Percentiles rank a stretch among this genome's conserved stretches.
phyloP scores from a whole-genome alignment of 169 alveolate species.

The Plasmodium knowlesi region DNA sequence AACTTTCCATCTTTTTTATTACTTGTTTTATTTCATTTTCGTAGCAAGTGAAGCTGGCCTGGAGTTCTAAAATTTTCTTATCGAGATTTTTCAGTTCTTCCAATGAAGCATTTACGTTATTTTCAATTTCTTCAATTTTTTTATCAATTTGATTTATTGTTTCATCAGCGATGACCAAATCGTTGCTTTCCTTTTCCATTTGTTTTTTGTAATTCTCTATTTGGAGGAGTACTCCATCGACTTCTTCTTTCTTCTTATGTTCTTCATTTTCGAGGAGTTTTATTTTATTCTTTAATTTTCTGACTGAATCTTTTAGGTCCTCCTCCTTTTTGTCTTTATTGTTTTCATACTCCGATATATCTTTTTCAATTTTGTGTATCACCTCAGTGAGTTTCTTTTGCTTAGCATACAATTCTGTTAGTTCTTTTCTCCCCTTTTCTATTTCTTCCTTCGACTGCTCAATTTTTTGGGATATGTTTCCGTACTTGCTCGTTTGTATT shows the following conservation, averaged over 20 bases:
- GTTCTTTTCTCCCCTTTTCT: slow-evolving; percentile 63
- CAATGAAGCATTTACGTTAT: slow-evolving; percentile 32
- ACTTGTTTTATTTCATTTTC: slow-evolving; percentile 78
- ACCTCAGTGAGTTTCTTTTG: slow-evolving; percentile 79
- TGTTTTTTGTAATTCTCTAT: slow-evolving; percentile 70
- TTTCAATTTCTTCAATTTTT: slow-evolving; percentile 53
- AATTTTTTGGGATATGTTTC: slow-evolving; percentile 54
- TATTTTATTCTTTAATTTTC: slow-evolving; percentile 76
- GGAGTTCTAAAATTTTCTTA: slow-evolving; percentile 59
- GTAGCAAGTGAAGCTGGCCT: slow-evolving; percentile 75
- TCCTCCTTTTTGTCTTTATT: slow-evolving; percentile 78
- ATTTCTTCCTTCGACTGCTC: slow-evolving; percentile 62
- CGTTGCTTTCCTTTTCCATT: slow-evolving; percentile 60
- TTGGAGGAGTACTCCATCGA: slow-evolving; percentile 78
- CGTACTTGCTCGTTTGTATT: slow-evolving; percentile 74
- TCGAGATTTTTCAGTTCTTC: slow-evolving; percentile 76
- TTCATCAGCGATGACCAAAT: slow-evolving; percentile 59
- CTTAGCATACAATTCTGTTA: slow-evolving; percentile 74
- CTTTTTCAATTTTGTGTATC: slow-evolving; percentile 78
- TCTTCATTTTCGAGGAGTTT: slow-evolving; percentile 77
- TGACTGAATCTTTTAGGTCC: slow-evolving; percentile 71
- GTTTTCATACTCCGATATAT: slow-evolving; percentile 77
- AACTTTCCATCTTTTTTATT: slow-evolving; percentile 76
- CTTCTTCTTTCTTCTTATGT: slow-evolving; percentile 74
- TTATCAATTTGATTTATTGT: slow-evolving; percentile 45